Evolutionary conservation across 306 rosid genomes (phyloP).

Genomic region (Rosa chinensis): DNA sequence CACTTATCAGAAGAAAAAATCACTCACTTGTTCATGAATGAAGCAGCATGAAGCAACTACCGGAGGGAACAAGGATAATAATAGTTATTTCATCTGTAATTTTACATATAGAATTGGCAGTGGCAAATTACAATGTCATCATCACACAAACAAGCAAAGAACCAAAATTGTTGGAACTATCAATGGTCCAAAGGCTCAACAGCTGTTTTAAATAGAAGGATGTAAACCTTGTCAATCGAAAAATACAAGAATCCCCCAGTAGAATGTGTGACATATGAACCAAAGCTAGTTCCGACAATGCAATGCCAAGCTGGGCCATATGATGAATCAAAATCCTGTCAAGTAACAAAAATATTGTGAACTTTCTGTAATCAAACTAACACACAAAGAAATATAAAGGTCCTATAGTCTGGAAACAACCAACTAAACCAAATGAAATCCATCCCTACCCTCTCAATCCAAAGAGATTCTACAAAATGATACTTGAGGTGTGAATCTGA

Average conservation of each 20-base stretch:
- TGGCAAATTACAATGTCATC: constrained; percentile 14
- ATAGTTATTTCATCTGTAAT: constrained; percentile 14
- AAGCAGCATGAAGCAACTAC: constrained; percentile 28
- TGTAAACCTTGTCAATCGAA: constrained; percentile 87
- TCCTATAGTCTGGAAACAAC: not conserved
- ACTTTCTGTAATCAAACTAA: not conserved
- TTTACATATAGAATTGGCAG: constrained; percentile 32
- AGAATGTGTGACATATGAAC: constrained; percentile 92
- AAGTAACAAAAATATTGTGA: constrained; percentile 9
- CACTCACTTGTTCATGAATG: not conserved
- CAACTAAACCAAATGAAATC: not conserved
- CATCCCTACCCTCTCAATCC: not conserved
- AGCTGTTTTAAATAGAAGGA: constrained; percentile 94
- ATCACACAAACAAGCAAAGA: constrained; percentile 25
- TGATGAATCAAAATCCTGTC: constrained; percentile 82
- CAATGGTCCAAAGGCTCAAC: constrained; percentile 78
- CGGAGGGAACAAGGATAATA: constrained; percentile 25
- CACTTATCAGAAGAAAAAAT: not conserved
- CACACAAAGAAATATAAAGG: not conserved
- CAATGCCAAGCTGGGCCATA: constrained; percentile 99
- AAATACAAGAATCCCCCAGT: constrained; percentile 87
- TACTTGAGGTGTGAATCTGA: not conserved
- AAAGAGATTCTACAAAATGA: not conserved
- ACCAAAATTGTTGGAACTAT: constrained; percentile 20
- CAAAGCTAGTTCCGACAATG: constrained; percentile 96